Percentiles rank a stretch among this genome's conserved stretches.
Conservation (phyloP, 2,329 filamentous ascomycete species). For the Epichloe glyceriae region DNA sequence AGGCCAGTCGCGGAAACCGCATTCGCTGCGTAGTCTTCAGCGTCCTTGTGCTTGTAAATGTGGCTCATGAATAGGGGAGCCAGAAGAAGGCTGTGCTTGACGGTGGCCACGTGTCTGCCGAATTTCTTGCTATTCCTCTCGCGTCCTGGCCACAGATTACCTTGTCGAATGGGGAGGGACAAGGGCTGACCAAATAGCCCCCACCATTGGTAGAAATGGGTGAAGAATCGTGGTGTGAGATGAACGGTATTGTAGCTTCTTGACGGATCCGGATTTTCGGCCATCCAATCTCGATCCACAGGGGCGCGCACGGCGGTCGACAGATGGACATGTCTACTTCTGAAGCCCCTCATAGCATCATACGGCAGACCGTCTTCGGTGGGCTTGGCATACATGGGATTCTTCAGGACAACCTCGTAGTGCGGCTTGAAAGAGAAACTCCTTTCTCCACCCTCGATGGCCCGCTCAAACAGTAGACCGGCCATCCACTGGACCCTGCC, state of each 20-base stretch:
- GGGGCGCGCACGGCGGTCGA: conserved; percentile 86
- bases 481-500: conserved; percentile 89
- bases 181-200: conserved; percentile 89
- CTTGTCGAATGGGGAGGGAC: conserved; percentile 88
- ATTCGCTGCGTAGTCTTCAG: conserved; percentile 65
- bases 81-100: conserved; percentile 91
- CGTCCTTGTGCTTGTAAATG: conserved; percentile 97
- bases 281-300: conserved; percentile 72
- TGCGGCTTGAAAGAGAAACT: conserved; percentile 86
- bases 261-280: conserved; percentile 60
- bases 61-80: conserved; percentile 92
- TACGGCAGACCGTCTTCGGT: conserved; percentile 47
- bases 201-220: conserved; percentile 98
- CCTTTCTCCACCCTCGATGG: conserved; percentile 56
- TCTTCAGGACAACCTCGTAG: conserved; percentile 78
- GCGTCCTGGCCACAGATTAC: conserved; percentile 75
- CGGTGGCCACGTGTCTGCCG: conserved; percentile 88
- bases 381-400: conserved; percentile 59
- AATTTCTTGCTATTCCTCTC: conserved; percentile 99
- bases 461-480: conserved; percentile 83
- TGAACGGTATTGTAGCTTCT: conserved; percentile 95
- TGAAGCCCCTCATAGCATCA: conserved; percentile 92
- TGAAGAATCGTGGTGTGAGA: conserved; percentile 89
- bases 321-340: conserved; percentile 91
- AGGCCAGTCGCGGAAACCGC: conserved; percentile 87